Conservation (phyloP, 2,329 filamentous ascomycete genomes). For the Esteya vermicola region DNA sequence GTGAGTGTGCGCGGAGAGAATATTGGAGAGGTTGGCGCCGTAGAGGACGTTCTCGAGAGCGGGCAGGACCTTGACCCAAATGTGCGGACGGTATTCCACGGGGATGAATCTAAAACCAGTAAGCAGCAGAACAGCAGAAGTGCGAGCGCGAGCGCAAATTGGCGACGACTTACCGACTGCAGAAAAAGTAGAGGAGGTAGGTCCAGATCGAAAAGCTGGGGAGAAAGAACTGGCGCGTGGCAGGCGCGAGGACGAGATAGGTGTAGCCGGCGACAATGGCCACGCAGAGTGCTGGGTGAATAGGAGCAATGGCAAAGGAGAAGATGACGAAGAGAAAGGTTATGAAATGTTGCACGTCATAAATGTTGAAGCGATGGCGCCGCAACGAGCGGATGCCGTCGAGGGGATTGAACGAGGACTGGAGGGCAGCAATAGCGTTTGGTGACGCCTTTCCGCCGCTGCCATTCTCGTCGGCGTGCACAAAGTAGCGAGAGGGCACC, state of each 20-base stretch:
- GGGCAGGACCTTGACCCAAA: conserved; percentile 89
- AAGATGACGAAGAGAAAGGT: conserved; percentile 65
- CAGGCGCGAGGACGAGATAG: conserved; percentile 61
- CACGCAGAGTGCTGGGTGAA: conserved; percentile 67
- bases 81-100: conserved; percentile 74
- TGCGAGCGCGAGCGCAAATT: not conserved
- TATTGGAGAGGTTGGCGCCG: conserved; percentile 89
- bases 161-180: conserved; percentile 54
- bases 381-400: conserved; percentile 66
- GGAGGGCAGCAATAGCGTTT: conserved; percentile 57
- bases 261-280: conserved; percentile 53
- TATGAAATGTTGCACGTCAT: conserved; percentile 75
- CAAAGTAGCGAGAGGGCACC: conserved; percentile 10
- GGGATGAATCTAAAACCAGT: conserved; percentile 64
- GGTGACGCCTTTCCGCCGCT: not conserved
- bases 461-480: conserved; percentile 2
- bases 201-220: conserved; percentile 74
- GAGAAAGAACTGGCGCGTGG: conserved; percentile 81
- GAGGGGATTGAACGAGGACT: conserved; percentile 69
- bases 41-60: conserved; percentile 94
- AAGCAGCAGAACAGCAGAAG: not conserved
- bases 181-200: conserved; percentile 85
- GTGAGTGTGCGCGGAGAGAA: conserved; percentile 80
- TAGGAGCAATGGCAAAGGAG: conserved; percentile 68
- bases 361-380: conserved; percentile 64